Evolutionary conservation across 306 rosid genomes (phyloP), one percentile per base, ranked within the genome.

Genomic region (Quillaja saponaria): DNA sequence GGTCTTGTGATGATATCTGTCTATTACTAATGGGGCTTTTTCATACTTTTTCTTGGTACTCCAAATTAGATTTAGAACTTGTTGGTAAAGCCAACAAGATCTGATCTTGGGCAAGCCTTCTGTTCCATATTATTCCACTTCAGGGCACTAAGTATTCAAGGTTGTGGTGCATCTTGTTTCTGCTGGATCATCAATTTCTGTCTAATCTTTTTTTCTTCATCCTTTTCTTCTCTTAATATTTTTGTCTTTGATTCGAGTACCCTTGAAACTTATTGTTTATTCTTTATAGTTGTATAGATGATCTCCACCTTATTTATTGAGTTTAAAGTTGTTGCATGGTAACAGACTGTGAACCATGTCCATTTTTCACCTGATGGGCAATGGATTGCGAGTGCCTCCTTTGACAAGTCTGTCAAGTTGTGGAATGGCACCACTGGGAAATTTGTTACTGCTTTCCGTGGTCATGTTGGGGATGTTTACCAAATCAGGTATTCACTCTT

Each of bases 361-460:
- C 82, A 77, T 74, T 92, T 92, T 77, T 92, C 99, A 18, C 99
- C 99, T 61, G 99, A 92, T 58, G 99, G 99, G 33, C 96, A 83
- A 85, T 92, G 99, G 96, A 70, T 92, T 51, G 96, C 99, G 31
- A 92, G 95, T 76, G 95, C 90, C 50, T 92, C 96, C 51, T 92
- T 92, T 63, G 99, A 92, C 68, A 89, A 85, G 69, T 92, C 99
- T 55, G 96, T 92, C 51, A 92, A 90, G 74, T 40, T 92, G 63
- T 89, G 96, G 99, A 84, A 76, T 68, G 95, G 96, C 49, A 75
- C 77, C 34, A 89, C 95, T 3, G 99, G 99, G 63, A 72, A 78
- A 63, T 92, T 92, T 65, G 82, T 86, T 33, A 78, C 91, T 34
- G 94, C 87, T 63, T 87, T 92, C 21, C 85, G 96, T 8, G 91